Percentiles rank a stretch among this genome's conserved stretches.
Evolutionary conservation across 139 green algal genomes (phyloP).

Genomic region (Coccomyxa sp.): DNA sequence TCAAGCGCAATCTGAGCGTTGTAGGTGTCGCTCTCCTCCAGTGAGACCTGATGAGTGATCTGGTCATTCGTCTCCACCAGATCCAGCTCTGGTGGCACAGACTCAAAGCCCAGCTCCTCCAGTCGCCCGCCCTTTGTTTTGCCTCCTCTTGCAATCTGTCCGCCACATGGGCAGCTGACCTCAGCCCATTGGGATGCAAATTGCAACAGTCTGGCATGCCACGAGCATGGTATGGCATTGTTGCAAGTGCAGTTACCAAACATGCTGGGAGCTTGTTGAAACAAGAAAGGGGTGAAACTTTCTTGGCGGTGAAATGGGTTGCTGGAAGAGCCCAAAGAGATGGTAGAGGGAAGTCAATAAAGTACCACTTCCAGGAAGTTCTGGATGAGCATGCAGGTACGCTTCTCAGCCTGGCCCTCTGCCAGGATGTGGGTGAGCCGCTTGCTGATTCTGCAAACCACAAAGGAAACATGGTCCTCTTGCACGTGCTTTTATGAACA

Average conservation of each 20-base stretch:
- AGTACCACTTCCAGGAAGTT: not conserved
- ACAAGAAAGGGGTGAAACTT: not conserved
- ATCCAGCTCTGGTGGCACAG: conserved; percentile 79
- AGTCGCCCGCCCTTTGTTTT: not conserved
- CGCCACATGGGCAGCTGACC: not conserved
- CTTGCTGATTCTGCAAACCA: not conserved
- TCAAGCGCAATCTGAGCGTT: conserved; percentile 77
- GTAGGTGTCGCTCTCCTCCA: conserved; percentile 47
- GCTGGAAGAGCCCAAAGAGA: too few relatives aligned
- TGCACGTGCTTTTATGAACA: too few relatives aligned
- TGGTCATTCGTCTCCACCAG: conserved; percentile 93
- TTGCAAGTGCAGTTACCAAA: not conserved
- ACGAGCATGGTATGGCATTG: not conserved
- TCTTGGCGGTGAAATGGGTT: too few relatives aligned
- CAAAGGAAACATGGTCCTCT: not conserved
- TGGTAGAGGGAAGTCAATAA: too few relatives aligned
- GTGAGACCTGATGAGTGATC: conserved; percentile 88
- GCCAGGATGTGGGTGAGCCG: not conserved
- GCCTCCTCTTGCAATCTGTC: not conserved
- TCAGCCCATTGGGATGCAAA: not conserved
- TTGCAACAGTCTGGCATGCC: not conserved
- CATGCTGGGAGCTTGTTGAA: not conserved
- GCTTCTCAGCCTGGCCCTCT: conserved; percentile 59
- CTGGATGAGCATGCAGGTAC: conserved; percentile 92
- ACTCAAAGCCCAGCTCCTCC: conserved; percentile 38